Evolutionary conservation across 805 yeast genomes (phyloP).

Genomic region (Ogataea pilisensis): DNA sequence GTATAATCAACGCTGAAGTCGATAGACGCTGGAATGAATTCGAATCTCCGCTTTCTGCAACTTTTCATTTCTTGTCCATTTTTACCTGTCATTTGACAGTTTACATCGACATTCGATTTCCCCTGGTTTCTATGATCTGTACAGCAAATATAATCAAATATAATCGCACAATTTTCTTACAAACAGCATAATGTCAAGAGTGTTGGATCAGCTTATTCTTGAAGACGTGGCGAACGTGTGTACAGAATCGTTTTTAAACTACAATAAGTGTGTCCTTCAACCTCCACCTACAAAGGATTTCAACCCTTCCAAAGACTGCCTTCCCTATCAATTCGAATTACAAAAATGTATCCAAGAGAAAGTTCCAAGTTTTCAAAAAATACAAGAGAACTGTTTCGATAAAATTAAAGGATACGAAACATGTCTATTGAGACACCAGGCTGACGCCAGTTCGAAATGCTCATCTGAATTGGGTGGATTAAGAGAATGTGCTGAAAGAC

Average conservation of each 20-base stretch:
- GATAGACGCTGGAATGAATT: too few species aligned
- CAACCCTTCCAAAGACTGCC: slow-evolving; percentile 43
- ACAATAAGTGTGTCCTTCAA: slow-evolving; percentile 60
- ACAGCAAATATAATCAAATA: too few species aligned
- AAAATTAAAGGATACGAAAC: slow-evolving; percentile 59
- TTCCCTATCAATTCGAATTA: slow-evolving; percentile 50
- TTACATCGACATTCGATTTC: too few species aligned
- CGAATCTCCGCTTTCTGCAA: too few species aligned
- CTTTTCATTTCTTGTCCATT: too few species aligned
- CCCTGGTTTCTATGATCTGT: too few species aligned
- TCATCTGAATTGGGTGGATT: slow-evolving; percentile 47
- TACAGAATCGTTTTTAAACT: slow-evolving; percentile 66
- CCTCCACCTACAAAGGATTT: slow-evolving; percentile 39
- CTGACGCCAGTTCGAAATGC: slow-evolving; percentile 47
- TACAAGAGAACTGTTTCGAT: slow-evolving; percentile 57
- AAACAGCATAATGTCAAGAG: slow-evolving; percentile 35
- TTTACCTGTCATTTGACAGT: too few species aligned
- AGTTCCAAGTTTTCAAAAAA: slow-evolving; percentile 71
- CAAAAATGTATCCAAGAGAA: slow-evolving; percentile 56
- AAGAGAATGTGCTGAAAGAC: slow-evolving; percentile 47
- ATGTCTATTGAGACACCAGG: slow-evolving; percentile 50
- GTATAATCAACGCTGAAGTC: too few species aligned
- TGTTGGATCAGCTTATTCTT: slow-evolving; percentile 67
- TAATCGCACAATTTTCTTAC: too few species aligned
- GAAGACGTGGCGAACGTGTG: slow-evolving; percentile 78